These are phyloP conservation scores for Ustilago vetiveriae DNA, from an alignment of 1,284 basidiomycete species.

Conservation along the genomic window DNA sequence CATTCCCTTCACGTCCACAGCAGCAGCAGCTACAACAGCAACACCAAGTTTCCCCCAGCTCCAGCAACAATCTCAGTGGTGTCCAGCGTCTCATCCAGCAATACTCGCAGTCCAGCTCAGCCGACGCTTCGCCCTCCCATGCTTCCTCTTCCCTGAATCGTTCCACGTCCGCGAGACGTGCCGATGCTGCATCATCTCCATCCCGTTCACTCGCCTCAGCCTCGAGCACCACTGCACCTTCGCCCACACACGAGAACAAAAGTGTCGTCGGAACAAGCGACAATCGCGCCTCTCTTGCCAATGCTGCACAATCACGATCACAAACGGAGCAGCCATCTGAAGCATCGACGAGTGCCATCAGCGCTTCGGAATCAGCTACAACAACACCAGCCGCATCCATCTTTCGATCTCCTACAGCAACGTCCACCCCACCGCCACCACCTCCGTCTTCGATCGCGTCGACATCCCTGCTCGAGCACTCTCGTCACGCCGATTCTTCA, in stretches of 20 bases:
- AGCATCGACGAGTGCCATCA: conserved; percentile 1
- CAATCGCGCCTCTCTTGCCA: neutral
- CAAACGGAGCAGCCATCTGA: neutral
- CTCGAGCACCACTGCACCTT: neutral
- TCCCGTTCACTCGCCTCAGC: conserved; percentile 5
- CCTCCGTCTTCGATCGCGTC: conserved; percentile 4
- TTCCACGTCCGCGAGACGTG: conserved; percentile 11
- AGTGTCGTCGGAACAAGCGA: neutral
- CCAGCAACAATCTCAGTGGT: conserved; percentile 11
- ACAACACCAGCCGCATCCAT: too few relatives aligned
- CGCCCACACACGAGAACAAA: neutral
- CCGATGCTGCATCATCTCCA: conserved; percentile 1
- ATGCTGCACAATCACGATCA: neutral
- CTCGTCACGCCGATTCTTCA: neutral
- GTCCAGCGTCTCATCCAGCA: conserved; percentile 45
- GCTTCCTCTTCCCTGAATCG: conserved; percentile 10
- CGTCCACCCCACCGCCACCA: conserved; percentile 1
- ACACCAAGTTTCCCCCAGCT: neutral
- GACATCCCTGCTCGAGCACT: conserved; percentile 2
- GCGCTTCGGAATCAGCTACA: neutral
- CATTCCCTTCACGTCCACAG: conserved; percentile 1
- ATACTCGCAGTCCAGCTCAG: conserved; percentile 22
- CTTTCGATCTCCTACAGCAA: too few relatives aligned
- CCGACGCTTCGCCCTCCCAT: conserved; percentile 4
- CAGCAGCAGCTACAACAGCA: conserved; percentile 1